Percentiles rank a stretch among this genome's conserved stretches.
Evolutionary conservation across 305 asterid genomes (phyloP).

Genomic region (Ajuga reptans): DNA sequence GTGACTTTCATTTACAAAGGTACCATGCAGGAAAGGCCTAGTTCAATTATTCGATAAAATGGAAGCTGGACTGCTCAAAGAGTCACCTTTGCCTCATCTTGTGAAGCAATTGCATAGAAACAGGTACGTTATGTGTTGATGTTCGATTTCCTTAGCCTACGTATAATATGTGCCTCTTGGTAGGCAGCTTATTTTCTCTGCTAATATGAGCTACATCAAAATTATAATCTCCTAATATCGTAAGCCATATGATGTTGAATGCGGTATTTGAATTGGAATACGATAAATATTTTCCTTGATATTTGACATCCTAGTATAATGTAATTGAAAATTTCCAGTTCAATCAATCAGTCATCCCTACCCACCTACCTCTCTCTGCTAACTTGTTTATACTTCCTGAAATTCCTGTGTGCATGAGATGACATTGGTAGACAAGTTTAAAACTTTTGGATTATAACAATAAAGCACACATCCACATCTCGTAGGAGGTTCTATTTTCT

Average conservation of each 20-base stretch:
- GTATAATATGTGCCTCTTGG: neutral
- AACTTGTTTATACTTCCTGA: neutral
- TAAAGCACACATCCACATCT: neutral
- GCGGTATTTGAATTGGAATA: neutral
- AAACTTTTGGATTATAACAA: neutral
- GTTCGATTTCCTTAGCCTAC: neutral
- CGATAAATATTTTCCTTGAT: neutral
- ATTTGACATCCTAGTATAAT: neutral
- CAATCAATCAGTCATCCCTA: neutral
- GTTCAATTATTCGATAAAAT: conserved; percentile 64
- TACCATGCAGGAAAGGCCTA: conserved; percentile 65
- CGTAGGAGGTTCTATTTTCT: neutral
- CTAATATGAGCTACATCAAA: neutral
- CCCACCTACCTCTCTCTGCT: neutral
- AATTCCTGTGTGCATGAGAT: neutral
- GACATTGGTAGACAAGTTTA: neutral
- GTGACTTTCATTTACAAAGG: conserved; percentile 18
- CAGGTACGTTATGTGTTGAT: conserved; percentile 36
- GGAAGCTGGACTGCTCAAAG: conserved; percentile 56
- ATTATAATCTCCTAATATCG: neutral
- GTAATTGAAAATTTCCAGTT: too few species aligned
- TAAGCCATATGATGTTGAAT: neutral
- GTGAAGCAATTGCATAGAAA: conserved; percentile 61
- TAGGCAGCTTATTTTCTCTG: neutral
- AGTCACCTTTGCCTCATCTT: conserved; percentile 42